Base-by-base conservation (phyloP, 129 eudicot genomes). In the Erigeron canadensis region DNA sequence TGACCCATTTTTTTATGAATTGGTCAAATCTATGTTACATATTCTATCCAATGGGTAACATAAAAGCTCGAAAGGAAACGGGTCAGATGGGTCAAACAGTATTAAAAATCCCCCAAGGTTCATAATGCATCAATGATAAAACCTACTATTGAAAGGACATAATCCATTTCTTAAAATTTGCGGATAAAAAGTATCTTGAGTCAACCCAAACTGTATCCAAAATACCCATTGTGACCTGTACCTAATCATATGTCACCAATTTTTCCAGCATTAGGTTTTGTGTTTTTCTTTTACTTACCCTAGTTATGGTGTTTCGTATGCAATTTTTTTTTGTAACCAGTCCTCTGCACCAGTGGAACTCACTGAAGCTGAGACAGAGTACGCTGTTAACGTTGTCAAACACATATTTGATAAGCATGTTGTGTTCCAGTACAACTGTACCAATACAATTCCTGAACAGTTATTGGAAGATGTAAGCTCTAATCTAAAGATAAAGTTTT, bases 291-390 rank as follows among this genome's bases (percentile, higher is more conserved):
- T 15, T 41, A 39, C 59, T 42, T 22, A 64, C 55, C 38, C 80
- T 77, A 75, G 67, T 64, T 37, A 43, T 34, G 22, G 16, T 43
- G 39, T 56, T 22, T 77, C 55, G 50, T 68, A 44, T 41, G 34
- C 37, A 34, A 39, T 16, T 77, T 7, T 47, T 74, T 59, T 58
- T 5, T 34, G n/a, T 75, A 65, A 72, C 59, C 89, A 94, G 98
- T 94, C 98, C 41, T 94, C 98, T 28, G 81, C 86, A 56, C 98
- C 98, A 18, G 95, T 89, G 84, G 97, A 90, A 85, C 97, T 94
- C 22, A 89, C 98, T 18, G 98, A 94, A 86, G 96, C 92, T 63
- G 98, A 94, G 81, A 94, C 98, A 56, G 98, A 94, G 72, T 94
- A 94, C 54, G 96, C 98, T 28, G 98, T 94, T 55, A 94, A 90